Conservation (phyloP, 805 yeast species). For the Yarrowia hollandica region DNA sequence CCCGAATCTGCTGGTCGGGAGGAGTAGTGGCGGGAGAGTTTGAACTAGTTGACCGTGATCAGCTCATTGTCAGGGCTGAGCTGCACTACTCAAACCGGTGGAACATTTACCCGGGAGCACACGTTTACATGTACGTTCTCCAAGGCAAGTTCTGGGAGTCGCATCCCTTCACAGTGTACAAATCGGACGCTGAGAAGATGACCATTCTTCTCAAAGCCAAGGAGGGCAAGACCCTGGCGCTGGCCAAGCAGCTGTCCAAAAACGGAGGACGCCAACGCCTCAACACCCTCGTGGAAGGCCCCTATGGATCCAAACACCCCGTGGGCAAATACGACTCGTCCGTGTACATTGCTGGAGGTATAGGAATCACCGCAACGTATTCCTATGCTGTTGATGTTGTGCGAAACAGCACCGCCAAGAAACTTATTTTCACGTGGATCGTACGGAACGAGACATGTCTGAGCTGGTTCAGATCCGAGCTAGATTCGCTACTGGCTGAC, state of each 20-base stretch:
- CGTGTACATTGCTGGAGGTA: slow-evolving; percentile 69
- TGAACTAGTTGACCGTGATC: slow-evolving; percentile 8
- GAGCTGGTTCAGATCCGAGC: slow-evolving; percentile 48
- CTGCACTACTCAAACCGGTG: slow-evolving; percentile 39
- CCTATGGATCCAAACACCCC: slow-evolving; percentile 60
- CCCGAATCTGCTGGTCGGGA: slow-evolving; percentile 63
- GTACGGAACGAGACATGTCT: slow-evolving; percentile 54
- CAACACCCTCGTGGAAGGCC: slow-evolving; percentile 55
- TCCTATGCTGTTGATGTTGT: slow-evolving; percentile 43
- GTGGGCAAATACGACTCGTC: slow-evolving; percentile 54
- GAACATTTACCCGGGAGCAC: slow-evolving; percentile 57
- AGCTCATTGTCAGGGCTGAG: slow-evolving; percentile 18
- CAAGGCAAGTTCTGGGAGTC: slow-evolving; percentile 64
- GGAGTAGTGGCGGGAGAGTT: slow-evolving; percentile 33
- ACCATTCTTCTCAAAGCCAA: slow-evolving; percentile 24
- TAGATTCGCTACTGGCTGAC: slow-evolving; percentile 38
- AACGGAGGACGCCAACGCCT: neutral
- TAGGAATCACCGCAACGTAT: slow-evolving; percentile 66
- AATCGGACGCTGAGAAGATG: slow-evolving; percentile 18
- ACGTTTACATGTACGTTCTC: slow-evolving; percentile 58
- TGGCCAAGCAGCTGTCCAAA: slow-evolving; percentile 5
- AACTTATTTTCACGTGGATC: slow-evolving; percentile 60
- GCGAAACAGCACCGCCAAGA: slow-evolving; percentile 39
- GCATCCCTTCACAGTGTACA: slow-evolving; percentile 63
- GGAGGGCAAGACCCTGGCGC: slow-evolving; percentile 11